Evolutionary conservation across 2,329 filamentous ascomycete species (phyloP), one percentile per base, ranked within the genome.

Genomic region (Ascosphaera apis): DNA sequence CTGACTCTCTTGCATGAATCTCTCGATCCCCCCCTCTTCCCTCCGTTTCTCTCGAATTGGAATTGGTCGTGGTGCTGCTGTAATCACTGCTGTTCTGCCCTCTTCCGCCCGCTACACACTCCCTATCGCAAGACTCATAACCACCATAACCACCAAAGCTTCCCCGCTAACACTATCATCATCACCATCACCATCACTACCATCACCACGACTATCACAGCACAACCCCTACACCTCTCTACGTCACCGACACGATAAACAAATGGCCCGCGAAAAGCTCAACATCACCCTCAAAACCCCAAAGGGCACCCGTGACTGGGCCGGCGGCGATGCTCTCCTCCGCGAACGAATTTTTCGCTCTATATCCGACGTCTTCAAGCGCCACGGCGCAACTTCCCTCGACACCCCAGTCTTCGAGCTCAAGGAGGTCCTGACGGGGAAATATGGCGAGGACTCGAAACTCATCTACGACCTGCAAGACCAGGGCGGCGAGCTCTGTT

Each of bases 401-500:
- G 79, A 84, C 56, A 88, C 79, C 35, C 69, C 69, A 31, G 80
- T 88, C 40, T 91, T 91, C 52, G 82, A 91, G 56, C 64, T 88
- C 42, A 76, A 76, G 52, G 81, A 91, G 47, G 86, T 91, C 43
- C 67, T 91, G 28, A 67, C 81, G 15, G 82, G 81, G 41, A 91
- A 91, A 62, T 91, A 91, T 61, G 82, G 82, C 53, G 82, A 91
- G 60, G 82, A 91, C 56, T 80, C 75, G 49, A 86, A 86, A 56
- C 74, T 91, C 53, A 91, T 91, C 57, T 91, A 91, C 58, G 79
- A 91, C 53, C 66, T 88, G 43, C 73, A 77, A 50, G 81, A 91
- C 52, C 82, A 91, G 54, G 81, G 82, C 47, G 81, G 82, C 43
- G 82, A 91, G 60, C 63, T 82, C 40, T 80, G 76, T 56, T 83